Evolutionary conservation across 169 alveolate species (phyloP), one percentile per base, ranked within the genome.

Genomic region (Plasmodium chabaudi): DNA sequence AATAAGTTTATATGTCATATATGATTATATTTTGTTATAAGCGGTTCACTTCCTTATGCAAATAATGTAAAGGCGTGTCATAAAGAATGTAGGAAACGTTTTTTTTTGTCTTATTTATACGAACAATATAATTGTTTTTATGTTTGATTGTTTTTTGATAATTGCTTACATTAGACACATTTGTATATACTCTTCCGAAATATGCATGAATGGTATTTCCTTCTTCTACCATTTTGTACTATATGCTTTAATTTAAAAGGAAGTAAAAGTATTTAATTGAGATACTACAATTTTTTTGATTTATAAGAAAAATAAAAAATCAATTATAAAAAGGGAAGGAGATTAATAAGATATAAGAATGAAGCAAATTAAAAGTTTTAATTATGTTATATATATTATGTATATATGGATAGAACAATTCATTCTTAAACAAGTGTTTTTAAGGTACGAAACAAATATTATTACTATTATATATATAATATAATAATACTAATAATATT

Each of bases 111-210:
- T 34, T 34, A 34, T 34, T 34, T 34, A 3, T 34, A 34, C 7
- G 7, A 34, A 34, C 1, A 34, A 5, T 34, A 34, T 34, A 3
- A 34, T 34, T 34, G 42, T 34, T 34, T 34, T 34, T 3, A 34
- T 3, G 4, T 34, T 34, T 34, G 6, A 1, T 34, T 5, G 42
- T 0, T 2, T 34, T 34, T 34, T 34, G 42, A 34, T 34, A 34
- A 39, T 42, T n/a, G 59, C 89, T 79, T 79, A 79, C 89, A 47
- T 79, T 59, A 64, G 79, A 79, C 10, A 79, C 67, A 27, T 79
- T 79, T 46, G 51, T 59, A 57, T 79, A 79, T n/a, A 79, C 17
- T 55, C 74, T 65, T 56, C 79, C 67, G 51, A 79, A 34, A 79
- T 79, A 79, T n/a, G 68, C 70, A 44, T 79, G 77, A 12, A 64